Conservation (phyloP, 495 filamentous ascomycete genomes). For the Glutinoglossum americanum region DNA sequence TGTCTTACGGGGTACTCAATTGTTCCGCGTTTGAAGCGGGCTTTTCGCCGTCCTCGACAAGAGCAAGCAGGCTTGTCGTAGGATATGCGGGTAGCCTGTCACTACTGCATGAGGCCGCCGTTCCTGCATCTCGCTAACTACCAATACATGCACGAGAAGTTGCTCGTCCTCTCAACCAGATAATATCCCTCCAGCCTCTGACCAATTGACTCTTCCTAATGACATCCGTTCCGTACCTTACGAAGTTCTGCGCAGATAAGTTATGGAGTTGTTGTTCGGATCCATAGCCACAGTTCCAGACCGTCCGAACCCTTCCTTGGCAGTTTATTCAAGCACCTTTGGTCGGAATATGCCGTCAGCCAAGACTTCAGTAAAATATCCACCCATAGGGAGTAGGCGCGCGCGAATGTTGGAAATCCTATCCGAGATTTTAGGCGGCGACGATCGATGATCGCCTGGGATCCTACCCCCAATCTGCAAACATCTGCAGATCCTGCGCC, state of each 20-base stretch:
- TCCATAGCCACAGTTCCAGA: not conserved
- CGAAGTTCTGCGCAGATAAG: not conserved
- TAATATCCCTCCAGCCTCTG: not conserved
- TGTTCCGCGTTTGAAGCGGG: no score
- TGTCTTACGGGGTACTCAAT: no score
- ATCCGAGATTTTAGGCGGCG: not conserved
- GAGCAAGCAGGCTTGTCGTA: not conserved
- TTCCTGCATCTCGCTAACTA: slow-evolving; percentile 1
- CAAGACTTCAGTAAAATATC: not conserved
- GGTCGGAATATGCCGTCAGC: not conserved
- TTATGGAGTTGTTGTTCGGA: no score
- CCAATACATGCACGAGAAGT: not conserved
- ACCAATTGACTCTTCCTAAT: not conserved
- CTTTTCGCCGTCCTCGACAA: not conserved
- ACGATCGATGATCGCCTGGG: not conserved
- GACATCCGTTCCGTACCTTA: no score
- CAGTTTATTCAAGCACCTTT: not conserved
- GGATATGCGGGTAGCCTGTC: not conserved
- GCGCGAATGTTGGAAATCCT: not conserved
- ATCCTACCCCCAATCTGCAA: not conserved
- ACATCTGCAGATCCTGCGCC: not conserved
- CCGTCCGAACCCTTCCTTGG: not conserved
- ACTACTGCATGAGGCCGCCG: not conserved
- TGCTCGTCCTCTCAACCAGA: not conserved
- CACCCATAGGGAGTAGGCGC: not conserved